A percentile compares a stretch with the other conserved stretches of the same genome.
phyloP scores from a whole-genome alignment of 2,329 filamentous ascomycete species.

The Hypoxylon sp. region DNA sequence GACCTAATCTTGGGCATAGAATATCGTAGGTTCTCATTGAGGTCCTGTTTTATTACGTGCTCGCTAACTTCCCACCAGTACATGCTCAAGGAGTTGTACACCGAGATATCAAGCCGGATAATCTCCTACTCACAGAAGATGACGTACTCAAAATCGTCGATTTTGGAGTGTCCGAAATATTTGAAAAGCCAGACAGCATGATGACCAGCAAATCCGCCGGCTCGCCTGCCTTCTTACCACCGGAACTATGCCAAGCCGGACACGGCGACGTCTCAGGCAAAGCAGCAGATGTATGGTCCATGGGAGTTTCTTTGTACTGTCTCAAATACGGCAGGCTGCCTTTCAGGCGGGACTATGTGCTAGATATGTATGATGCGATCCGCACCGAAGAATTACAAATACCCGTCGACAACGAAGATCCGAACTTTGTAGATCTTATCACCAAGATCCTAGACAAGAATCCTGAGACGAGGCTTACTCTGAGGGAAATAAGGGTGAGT shows the following conservation, averaged over 20 bases:
- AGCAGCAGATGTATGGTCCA: slow-evolving; percentile 97
- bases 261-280: slow-evolving; percentile 91
- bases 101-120: slow-evolving; percentile 98
- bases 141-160: slow-evolving; percentile 97
- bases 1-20: slow-evolving; percentile 96
- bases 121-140: slow-evolving; percentile 89
- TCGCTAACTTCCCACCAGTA: slow-evolving; percentile 64
- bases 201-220: slow-evolving; percentile 92
- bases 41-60: background rate
- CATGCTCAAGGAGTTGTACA: slow-evolving; percentile 96
- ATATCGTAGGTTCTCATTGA: slow-evolving; percentile 74
- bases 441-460: slow-evolving; percentile 84
- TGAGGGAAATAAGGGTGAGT: slow-evolving; percentile 84
- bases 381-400: slow-evolving; percentile 76
- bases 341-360: slow-evolving; percentile 82
- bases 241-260: slow-evolving; percentile 88
- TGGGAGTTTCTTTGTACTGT: slow-evolving; percentile 96
- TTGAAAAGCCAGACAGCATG: slow-evolving; percentile 88
- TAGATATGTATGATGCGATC: slow-evolving; percentile 93
- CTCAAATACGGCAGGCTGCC: slow-evolving; percentile 90
- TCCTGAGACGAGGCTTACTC: slow-evolving; percentile 83
- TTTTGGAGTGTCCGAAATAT: slow-evolving; percentile 99
- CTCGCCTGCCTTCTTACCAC: slow-evolving; percentile 93
- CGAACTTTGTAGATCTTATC: slow-evolving; percentile 82
- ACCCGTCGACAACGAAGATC: slow-evolving; percentile 73